Percentiles rank a stretch among this genome's conserved stretches.
These are phyloP conservation scores for Fusarium drepaniforme DNA, from an alignment of 2,329 filamentous ascomycete species.

Conservation along the genomic window DNA sequence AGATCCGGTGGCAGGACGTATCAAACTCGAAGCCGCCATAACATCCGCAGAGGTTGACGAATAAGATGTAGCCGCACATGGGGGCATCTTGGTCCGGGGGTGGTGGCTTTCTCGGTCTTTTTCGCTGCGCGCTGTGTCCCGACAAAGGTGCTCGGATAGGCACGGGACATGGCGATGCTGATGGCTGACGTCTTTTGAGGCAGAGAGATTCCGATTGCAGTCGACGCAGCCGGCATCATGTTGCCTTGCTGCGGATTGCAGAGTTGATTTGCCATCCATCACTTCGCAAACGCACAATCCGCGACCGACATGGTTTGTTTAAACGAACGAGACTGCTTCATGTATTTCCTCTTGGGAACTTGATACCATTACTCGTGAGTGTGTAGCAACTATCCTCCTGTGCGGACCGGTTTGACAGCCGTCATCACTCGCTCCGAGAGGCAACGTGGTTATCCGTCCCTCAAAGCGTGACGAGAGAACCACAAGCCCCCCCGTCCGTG, in stretches of 20 bases:
- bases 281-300: not conserved
- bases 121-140: constrained; percentile 17
- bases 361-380: not conserved
- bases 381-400: constrained; percentile 30
- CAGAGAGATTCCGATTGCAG: not conserved
- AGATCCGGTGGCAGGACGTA: constrained; percentile 37
- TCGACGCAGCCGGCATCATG: constrained; percentile 24
- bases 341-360: not conserved
- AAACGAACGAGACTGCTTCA: constrained; percentile 2
- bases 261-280: constrained; percentile 12
- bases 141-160: constrained; percentile 17
- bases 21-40: constrained; percentile 39
- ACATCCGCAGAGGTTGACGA: constrained; percentile 45
- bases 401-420: constrained; percentile 33
- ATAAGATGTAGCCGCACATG: constrained; percentile 48
- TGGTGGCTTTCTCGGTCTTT: constrained; percentile 12
- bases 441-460: constrained; percentile 34
- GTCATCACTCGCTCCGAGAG: constrained; percentile 36
- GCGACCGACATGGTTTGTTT: constrained; percentile 3
- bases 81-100: constrained; percentile 5
- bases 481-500: constrained; percentile 30
- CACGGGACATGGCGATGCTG: constrained; percentile 24
- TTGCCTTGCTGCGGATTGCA: not conserved
- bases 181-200: not conserved
- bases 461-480: constrained; percentile 27